These are phyloP conservation scores for Chaetomium olivaceum DNA, from an alignment of 2,329 filamentous ascomycete species.

Conservation along the genomic window DNA sequence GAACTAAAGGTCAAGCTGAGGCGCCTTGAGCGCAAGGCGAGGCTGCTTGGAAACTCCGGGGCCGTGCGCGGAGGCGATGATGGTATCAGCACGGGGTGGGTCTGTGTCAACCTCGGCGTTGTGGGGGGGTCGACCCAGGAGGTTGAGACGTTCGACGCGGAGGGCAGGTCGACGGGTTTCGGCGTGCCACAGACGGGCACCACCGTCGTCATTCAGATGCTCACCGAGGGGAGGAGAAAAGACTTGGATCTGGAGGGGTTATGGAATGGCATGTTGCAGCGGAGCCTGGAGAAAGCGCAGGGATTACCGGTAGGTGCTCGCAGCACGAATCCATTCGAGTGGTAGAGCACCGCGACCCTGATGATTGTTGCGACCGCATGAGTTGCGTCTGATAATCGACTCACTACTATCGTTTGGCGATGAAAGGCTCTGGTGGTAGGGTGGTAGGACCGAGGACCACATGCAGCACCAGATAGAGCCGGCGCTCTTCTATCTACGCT, in stretches of 20 bases:
- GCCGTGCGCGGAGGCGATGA: conserved; percentile 69
- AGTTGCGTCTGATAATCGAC: too few relatives aligned
- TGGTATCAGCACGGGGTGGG: conserved; percentile 90
- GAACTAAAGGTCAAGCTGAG: conserved; percentile 86
- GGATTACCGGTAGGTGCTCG: background rate
- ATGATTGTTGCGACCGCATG: too few relatives aligned
- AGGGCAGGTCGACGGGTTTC: conserved; percentile 73
- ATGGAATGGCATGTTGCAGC: conserved; percentile 48
- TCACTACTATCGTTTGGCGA: too few relatives aligned
- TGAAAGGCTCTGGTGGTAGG: too few relatives aligned
- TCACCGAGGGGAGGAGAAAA: conserved; percentile 54
- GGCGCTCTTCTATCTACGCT: too few relatives aligned
- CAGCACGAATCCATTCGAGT: too few relatives aligned
- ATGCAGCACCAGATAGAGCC: too few relatives aligned
- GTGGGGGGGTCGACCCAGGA: conserved; percentile 59
- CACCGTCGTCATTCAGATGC: conserved; percentile 58
- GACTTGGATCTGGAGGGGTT: conserved; percentile 57
- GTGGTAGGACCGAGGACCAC: too few relatives aligned
- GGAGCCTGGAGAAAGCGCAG: conserved; percentile 23
- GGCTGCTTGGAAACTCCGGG: conserved; percentile 73
- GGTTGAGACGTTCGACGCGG: conserved; percentile 46
- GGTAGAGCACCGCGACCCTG: too few relatives aligned
- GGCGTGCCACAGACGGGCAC: conserved; percentile 54
- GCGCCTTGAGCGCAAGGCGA: conserved; percentile 77
- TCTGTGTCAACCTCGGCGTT: conserved; percentile 85